Conservation (phyloP, 345 rosid genomes). For the Gossypium turneri region DNA sequence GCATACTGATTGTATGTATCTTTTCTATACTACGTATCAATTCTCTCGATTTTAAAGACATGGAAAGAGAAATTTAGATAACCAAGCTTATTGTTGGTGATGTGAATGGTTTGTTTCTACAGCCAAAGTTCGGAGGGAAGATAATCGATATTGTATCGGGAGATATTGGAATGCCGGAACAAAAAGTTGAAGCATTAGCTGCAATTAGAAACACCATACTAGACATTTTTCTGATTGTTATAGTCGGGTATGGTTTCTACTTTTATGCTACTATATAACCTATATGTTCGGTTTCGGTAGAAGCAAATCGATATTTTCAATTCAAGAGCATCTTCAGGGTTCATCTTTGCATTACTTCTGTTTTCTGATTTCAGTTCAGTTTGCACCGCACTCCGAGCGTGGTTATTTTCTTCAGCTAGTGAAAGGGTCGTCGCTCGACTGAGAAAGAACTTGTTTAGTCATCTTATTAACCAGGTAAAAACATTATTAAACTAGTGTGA, state of each 20-base stretch:
- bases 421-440: slow-evolving; percentile 66
- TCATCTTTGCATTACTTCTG: neutral
- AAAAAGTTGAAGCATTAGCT: slow-evolving; percentile 38
- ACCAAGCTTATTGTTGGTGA: neutral
- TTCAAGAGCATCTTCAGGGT: neutral
- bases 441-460: slow-evolving; percentile 52
- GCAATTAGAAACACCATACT: slow-evolving; percentile 45
- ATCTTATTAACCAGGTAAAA: slow-evolving; percentile 52
- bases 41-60: neutral
- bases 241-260: slow-evolving; percentile 37
- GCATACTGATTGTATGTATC: slow-evolving; percentile 54
- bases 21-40: neutral
- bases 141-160: slow-evolving; percentile 65
- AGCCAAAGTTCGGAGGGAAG: slow-evolving; percentile 66
- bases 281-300: neutral
- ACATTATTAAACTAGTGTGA: neutral
- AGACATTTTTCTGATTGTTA: slow-evolving; percentile 43
- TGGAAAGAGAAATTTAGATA: neutral
- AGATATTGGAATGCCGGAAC: slow-evolving; percentile 40
- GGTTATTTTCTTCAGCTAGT: slow-evolving; percentile 59
- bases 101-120: slow-evolving; percentile 14
- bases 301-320: neutral
- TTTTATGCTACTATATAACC: neutral
- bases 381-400: slow-evolving; percentile 55
- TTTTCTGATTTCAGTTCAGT: slow-evolving; percentile 31